Conservation (phyloP, 352 stramenopile genomes). For the Aphanomyces invadans region DNA sequence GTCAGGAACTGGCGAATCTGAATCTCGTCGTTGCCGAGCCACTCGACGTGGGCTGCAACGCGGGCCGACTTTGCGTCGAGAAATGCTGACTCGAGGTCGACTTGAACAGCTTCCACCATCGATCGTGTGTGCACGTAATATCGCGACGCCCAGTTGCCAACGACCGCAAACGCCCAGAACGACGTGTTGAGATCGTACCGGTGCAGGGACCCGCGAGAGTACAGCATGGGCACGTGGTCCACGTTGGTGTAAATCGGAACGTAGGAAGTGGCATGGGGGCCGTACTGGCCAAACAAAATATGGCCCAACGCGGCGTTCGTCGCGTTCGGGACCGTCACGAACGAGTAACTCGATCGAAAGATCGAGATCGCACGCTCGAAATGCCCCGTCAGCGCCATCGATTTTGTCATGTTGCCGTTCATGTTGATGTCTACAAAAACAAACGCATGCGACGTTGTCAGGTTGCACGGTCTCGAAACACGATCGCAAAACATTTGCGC, state of each 20-base stretch:
- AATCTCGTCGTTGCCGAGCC: constrained; percentile 29
- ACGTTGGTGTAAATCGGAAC: constrained; percentile 82
- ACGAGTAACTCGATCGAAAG: constrained; percentile 89
- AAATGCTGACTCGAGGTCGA: constrained; percentile 44
- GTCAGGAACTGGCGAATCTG: constrained; percentile 50
- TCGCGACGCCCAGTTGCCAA: constrained; percentile 79
- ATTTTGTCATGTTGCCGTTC: constrained; percentile 38
- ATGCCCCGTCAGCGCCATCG: constrained; percentile 47
- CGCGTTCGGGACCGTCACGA: constrained; percentile 61
- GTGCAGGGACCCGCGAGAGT: constrained; percentile 55
- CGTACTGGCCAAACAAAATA: constrained; percentile 89
- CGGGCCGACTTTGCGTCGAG: constrained; percentile 36
- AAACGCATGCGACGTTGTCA: no score
- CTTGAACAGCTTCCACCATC: constrained; percentile 51
- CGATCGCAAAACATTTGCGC: no score
- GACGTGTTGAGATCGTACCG: constrained; percentile 50
- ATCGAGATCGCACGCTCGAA: constrained; percentile 92
- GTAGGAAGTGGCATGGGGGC: constrained; percentile 82
- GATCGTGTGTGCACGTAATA: constrained; percentile 67
- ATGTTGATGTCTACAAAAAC: constrained; percentile 18
- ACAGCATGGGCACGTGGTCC: constrained; percentile 36
- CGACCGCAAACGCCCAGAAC: constrained; percentile 73
- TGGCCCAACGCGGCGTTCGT: constrained; percentile 49
- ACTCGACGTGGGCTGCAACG: constrained; percentile 28
- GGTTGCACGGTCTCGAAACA: no score